Base-by-base conservation (phyloP, 2,329 filamentous ascomycete genomes). In the Beauveria brongniartii region DNA sequence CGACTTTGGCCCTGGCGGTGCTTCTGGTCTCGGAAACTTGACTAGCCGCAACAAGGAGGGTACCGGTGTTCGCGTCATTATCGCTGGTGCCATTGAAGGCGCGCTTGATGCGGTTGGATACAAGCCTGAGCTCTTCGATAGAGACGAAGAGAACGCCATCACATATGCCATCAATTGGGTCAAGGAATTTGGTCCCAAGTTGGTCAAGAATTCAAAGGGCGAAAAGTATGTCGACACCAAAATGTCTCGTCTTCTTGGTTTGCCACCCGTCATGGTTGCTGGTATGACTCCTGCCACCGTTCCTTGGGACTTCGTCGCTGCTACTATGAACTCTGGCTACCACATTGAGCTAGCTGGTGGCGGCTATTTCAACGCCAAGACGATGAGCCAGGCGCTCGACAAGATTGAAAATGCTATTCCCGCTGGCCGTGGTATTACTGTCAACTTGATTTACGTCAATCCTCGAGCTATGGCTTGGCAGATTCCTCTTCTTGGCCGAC, bases 11-110 rank as follows among this genome's bases (percentile, higher is more conserved):
- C 94, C 94, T 24, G 94, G 94, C 70, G 95, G 94, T 64, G 94
- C 97, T 65, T 99, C 94, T 26, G 95, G 95, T 65, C 87, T 99
- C 24, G 95, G 94, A 70, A 90, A 96, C 51, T 80, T 99, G 65
- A 99, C 94, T 62, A 97, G 96, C 81, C 91, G 94, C 69, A 99
- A 97, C 83, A 99, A 99, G 80, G 95, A 99, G 74, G 94, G 94
- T 65, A 97, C 92, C 62, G 94, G 94, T 69, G 94, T 99, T 41
- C 91, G 93, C 63, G 92, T 99, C 66, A 96, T 99, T 66, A 83
- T 99, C 62, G 94, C 92, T 48, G 94, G 95, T 65, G 84, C 91
- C n/a, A 89, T 99, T 69, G 90, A 93, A 69, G 93, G 93, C 56
- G 92, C 92, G 22, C 89, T 95, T 63, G 81, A 83, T 37, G 94